Percentiles rank a stretch among this genome's conserved stretches.
These are phyloP conservation scores for Hondaea fermentalgiana DNA, from an alignment of 108 stramenopile genomes.

Conservation along the genomic window DNA sequence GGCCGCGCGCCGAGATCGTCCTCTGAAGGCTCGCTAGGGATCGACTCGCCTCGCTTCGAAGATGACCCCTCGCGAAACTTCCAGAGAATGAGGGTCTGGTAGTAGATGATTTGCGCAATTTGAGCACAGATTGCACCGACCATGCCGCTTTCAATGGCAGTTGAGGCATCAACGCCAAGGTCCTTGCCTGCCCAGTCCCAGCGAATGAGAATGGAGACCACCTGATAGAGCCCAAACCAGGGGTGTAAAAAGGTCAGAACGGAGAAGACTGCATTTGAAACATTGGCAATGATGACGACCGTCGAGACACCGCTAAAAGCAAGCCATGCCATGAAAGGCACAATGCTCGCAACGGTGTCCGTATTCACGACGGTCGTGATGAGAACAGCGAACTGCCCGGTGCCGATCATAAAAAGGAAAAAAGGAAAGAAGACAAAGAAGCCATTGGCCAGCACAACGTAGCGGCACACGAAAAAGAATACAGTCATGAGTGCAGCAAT, in stretches of 20 bases:
- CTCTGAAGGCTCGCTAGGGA: not conserved
- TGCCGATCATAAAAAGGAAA: not conserved
- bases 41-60: not conserved
- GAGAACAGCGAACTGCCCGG: not conserved
- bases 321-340: not conserved
- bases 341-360: not conserved
- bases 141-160: not conserved
- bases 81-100: not conserved
- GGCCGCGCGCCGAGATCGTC: not conserved
- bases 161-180: not conserved
- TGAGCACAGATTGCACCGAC: not conserved
- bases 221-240: not conserved
- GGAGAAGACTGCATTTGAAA: not conserved
- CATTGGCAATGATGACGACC: not conserved
- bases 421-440: not conserved
- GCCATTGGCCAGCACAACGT: not conserved
- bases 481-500: not conserved
- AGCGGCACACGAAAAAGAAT: not conserved
- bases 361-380: not conserved
- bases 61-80: not conserved
- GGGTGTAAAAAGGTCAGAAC: not conserved
- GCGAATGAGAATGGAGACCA: not conserved
- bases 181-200: conserved; percentile 14
- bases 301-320: not conserved
- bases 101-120: not conserved